Conservation (phyloP, 164 flowering plant genomes). For the Cinnamomum micranthum region DNA sequence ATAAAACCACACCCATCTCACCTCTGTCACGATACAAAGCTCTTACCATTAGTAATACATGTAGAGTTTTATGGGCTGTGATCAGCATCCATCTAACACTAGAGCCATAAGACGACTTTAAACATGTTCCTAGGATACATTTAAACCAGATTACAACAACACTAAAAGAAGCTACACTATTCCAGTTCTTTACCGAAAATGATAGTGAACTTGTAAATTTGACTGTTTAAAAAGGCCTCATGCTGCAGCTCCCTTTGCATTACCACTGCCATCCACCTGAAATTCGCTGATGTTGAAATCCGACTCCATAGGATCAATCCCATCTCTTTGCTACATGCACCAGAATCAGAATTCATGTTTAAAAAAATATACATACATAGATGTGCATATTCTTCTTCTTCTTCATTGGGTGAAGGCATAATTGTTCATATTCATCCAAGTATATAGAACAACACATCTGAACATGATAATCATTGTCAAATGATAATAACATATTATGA, state of each 20-base stretch:
- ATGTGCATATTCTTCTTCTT: too few species aligned
- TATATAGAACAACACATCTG: background rate
- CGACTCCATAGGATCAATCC: background rate
- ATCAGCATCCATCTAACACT: background rate
- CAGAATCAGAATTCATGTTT: background rate
- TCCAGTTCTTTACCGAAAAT: too few species aligned
- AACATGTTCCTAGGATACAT: background rate
- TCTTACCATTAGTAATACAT: background rate
- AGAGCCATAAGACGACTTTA: too few species aligned
- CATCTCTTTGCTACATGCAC: constrained; percentile 1
- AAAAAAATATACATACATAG: background rate
- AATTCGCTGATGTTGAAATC: background rate
- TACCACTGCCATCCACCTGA: background rate
- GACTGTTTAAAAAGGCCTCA: background rate
- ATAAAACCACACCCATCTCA: background rate
- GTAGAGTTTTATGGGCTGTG: background rate
- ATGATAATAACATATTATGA: background rate
- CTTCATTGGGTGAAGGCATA: too few species aligned
- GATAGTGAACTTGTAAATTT: background rate
- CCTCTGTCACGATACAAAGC: background rate
- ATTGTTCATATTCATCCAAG: background rate
- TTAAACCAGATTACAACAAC: background rate
- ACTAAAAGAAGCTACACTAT: background rate
- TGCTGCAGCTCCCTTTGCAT: background rate
- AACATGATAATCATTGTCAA: background rate